Evolutionary conservation across 148 eudicot species (phyloP), one percentile per base, ranked within the genome.

Genomic region (Polygonum maritimum): DNA sequence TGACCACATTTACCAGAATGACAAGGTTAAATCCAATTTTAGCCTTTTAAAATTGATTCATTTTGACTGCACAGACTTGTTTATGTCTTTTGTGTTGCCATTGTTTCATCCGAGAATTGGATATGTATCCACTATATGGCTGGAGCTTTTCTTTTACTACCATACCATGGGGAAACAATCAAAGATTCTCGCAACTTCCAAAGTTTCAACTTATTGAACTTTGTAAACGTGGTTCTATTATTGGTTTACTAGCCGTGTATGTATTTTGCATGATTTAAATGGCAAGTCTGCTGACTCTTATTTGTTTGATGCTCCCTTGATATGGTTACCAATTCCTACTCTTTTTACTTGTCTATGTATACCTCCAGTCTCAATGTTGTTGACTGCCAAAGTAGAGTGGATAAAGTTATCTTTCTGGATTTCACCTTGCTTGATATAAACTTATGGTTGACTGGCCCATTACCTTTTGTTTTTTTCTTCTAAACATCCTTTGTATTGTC

Each of bases 11-110:
- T 76, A 82, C 82, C 89, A 77, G 41, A 86, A 69, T 82, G 88
- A 86, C 76, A 95, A 95, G 98, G 98, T 91, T 74, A 49, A 26
- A 44, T 62, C 21, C 39, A 62, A 12, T 31, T 62, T 31, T 7
- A 26, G 16, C 38, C 19, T 19, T 19, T 57, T 2, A 1, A 57
- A 21, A 26, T 3, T 54, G 31, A 54, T 54, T 54, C 60, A 18
- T 54, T 54, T 6, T 18, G 60, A 15, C 57, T 7, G 9, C 47
- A 51, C 19, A 16, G 57, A 51, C 57, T 51, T 16, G 3, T 44
- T 16, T 51, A 51, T 16, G 19, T 51, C 1, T 51, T 51, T 51
- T 51, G 19, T 51, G n/a, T 4, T 5, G 5, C 57, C 57, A 51
- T 51, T 51, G 57, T 57, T 57, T 21, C 35, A 57, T 57, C 12